phyloP scores from a whole-genome alignment of 2,329 filamentous ascomycete genomes.

The Pestalotiopsis sp. region DNA sequence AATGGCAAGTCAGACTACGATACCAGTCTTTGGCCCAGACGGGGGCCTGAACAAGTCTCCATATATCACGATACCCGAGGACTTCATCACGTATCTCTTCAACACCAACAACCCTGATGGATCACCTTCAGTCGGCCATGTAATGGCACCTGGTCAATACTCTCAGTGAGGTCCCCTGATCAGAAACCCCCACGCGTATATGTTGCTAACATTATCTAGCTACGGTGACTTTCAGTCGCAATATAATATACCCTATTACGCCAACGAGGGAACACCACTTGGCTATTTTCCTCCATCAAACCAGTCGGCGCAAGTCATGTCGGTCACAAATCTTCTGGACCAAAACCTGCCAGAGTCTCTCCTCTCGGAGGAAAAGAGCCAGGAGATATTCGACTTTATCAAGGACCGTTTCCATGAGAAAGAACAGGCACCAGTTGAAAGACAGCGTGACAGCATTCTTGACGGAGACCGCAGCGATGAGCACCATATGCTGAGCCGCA shows the following conservation, averaged over 20 bases:
- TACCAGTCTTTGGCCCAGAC: constrained; percentile 86
- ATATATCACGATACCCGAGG: constrained; percentile 79
- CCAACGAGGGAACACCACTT: constrained; percentile 45
- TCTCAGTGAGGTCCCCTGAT: constrained; percentile 44
- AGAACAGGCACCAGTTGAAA: constrained; percentile 70
- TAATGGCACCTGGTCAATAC: constrained; percentile 45
- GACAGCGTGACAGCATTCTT: constrained; percentile 74
- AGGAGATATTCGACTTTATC: constrained; percentile 81
- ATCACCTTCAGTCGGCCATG: constrained; percentile 51
- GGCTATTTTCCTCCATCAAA: constrained; percentile 58
- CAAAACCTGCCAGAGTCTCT: constrained; percentile 76
- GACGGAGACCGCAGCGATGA: constrained; percentile 73
- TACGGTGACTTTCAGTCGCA: constrained; percentile 54
- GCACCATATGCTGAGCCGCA: constrained; percentile 71
- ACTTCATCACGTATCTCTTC: constrained; percentile 84
- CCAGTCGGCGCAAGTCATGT: constrained; percentile 78
- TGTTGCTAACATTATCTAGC: constrained; percentile 36
- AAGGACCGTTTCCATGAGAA: constrained; percentile 78
- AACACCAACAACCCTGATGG: constrained; percentile 62
- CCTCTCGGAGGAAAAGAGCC: constrained; percentile 84
- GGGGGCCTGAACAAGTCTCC: constrained; percentile 79
- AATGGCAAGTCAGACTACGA: constrained; percentile 65
- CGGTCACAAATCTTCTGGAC: constrained; percentile 81
- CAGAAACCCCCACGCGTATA: not conserved
- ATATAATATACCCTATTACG: constrained; percentile 50